Percentiles rank a stretch among this genome's conserved stretches.
phyloP scores from a whole-genome alignment of 371 early-diverging fungal species.

The Zychaea mexicana region DNA sequence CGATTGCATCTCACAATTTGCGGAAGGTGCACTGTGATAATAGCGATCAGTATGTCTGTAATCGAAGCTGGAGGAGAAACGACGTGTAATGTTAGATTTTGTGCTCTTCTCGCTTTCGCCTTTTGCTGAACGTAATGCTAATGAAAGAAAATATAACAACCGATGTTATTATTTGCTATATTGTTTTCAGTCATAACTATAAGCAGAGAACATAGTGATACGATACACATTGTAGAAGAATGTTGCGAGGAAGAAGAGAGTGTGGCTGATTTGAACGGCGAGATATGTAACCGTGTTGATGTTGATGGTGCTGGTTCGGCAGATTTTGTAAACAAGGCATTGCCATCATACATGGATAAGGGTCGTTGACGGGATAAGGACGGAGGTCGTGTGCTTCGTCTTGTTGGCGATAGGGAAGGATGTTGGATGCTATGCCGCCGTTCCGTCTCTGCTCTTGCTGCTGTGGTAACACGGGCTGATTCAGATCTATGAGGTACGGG shows the following conservation, averaged over 20 bases:
- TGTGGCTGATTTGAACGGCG: slow-evolving; percentile 75
- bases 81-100: neutral
- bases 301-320: slow-evolving; percentile 4
- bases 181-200: neutral
- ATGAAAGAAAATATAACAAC: slow-evolving; percentile 11
- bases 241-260: slow-evolving; percentile 57
- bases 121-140: slow-evolving; percentile 11
- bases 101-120: slow-evolving; percentile 6
- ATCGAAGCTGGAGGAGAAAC: slow-evolving; percentile 1
- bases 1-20: neutral
- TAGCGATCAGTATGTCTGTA: slow-evolving; percentile 11
- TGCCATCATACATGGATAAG: neutral
- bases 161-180: neutral
- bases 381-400: neutral
- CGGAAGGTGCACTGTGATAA: neutral
- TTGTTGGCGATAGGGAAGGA: neutral
- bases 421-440: neutral
- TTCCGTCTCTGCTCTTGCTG: neutral
- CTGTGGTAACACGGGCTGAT: neutral
- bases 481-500: neutral
- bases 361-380: neutral
- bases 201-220: too few species aligned
- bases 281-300: slow-evolving; percentile 35
- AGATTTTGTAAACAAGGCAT: neutral
- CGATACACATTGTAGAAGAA: slow-evolving; percentile 34